Conservation (phyloP, 2,329 filamentous ascomycete species). For the Colletotrichum sp. region DNA sequence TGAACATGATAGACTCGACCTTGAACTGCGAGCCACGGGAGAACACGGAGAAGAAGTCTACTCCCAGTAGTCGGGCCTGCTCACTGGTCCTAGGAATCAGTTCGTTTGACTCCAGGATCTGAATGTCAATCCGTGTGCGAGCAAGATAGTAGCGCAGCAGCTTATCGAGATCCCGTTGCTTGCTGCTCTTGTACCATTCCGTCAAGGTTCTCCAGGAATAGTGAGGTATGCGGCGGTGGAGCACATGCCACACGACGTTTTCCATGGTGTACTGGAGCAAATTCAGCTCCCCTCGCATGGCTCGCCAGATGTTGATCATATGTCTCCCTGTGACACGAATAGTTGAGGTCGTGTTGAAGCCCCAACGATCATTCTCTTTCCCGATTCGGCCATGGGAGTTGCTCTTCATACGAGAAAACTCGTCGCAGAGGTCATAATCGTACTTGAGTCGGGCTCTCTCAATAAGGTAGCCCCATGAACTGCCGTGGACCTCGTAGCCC, state of each 20-base stretch:
- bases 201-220: slow-evolving; percentile 83
- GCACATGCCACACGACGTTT: slow-evolving; percentile 89
- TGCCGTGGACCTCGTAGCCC: slow-evolving; percentile 92
- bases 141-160: slow-evolving; percentile 79
- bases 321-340: slow-evolving; percentile 93
- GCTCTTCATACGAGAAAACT: slow-evolving; percentile 86
- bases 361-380: slow-evolving; percentile 89
- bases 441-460: slow-evolving; percentile 87
- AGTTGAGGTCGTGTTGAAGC: slow-evolving; percentile 91
- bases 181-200: slow-evolving; percentile 77
- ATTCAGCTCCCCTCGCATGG: slow-evolving; percentile 92
- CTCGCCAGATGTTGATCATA: slow-evolving; percentile 96
- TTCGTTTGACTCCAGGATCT: slow-evolving; percentile 90
- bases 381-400: slow-evolving; percentile 84
- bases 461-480: slow-evolving; percentile 95
- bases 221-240: slow-evolving; percentile 87
- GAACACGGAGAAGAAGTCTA: slow-evolving; percentile 97
- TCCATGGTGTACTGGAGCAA: slow-evolving; percentile 95
- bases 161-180: slow-evolving; percentile 72
- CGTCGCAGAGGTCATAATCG: slow-evolving; percentile 88
- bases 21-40: slow-evolving; percentile 97
- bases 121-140: slow-evolving; percentile 81
- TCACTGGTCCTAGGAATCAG: slow-evolving; percentile 89
- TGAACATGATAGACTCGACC: slow-evolving; percentile 98
- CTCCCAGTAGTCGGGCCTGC: slow-evolving; percentile 88